A percentile compares a stretch with the other conserved stretches of the same genome.
These are phyloP conservation scores for Juglanconis juglandina DNA, from an alignment of 2,329 filamentous ascomycete species.

Conservation along the genomic window DNA sequence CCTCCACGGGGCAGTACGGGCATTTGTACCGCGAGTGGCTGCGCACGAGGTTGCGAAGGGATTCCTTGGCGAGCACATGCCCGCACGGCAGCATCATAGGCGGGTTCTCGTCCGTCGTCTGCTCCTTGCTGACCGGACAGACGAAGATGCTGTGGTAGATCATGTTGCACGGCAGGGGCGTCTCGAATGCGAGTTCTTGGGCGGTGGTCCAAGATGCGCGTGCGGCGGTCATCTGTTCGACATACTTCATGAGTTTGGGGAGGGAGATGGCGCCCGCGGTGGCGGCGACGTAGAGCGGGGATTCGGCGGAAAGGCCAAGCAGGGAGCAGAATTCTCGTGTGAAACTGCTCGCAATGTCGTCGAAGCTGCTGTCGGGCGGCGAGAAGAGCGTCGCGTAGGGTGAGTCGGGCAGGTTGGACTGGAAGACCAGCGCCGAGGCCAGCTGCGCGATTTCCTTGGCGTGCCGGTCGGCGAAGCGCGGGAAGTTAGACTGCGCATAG, in stretches of 20 bases:
- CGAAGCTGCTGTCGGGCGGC: slow-evolving; percentile 61
- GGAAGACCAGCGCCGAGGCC: slow-evolving; percentile 75
- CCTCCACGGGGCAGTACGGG: slow-evolving; percentile 89
- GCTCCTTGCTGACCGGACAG: slow-evolving; percentile 94
- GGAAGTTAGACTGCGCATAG: slow-evolving; percentile 75
- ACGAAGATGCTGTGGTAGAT: slow-evolving; percentile 96
- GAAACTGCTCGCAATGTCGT: slow-evolving; percentile 81
- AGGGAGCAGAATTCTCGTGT: slow-evolving; percentile 92
- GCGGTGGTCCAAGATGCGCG: slow-evolving; percentile 92
- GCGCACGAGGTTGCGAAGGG: slow-evolving; percentile 75
- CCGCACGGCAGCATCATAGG: slow-evolving; percentile 97
- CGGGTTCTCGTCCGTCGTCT: slow-evolving; percentile 87
- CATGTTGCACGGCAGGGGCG: slow-evolving; percentile 56
- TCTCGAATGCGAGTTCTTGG: slow-evolving; percentile 81
- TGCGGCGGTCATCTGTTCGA: slow-evolving; percentile 81
- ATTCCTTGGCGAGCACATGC: slow-evolving; percentile 87
- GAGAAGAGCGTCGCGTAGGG: slow-evolving; percentile 80
- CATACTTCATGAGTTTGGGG: slow-evolving; percentile 83
- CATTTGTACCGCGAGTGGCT: slow-evolving; percentile 78
- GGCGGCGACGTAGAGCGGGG: slow-evolving; percentile 85
- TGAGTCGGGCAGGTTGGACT: slow-evolving; percentile 67
- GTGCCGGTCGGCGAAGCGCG: slow-evolving; percentile 71
- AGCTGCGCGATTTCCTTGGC: slow-evolving; percentile 77
- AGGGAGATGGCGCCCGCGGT: slow-evolving; percentile 91
- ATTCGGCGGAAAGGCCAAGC: slow-evolving; percentile 84